Percentiles rank a stretch among this genome's conserved stretches.
These are phyloP conservation scores for Kockiozyma suomiensis DNA, from an alignment of 805 yeast genomes.

Conservation along the genomic window DNA sequence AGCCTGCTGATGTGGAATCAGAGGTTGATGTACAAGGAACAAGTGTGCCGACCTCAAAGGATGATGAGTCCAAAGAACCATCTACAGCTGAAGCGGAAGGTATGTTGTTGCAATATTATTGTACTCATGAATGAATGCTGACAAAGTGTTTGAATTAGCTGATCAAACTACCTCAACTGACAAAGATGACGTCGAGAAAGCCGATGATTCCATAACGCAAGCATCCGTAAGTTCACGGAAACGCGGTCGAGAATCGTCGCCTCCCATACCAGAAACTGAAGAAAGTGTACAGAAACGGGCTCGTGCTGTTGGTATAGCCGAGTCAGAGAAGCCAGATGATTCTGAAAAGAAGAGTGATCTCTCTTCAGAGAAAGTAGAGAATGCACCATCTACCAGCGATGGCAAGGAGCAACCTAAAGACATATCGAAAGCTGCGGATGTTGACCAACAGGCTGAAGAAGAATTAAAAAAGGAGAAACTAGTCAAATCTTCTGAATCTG, in stretches of 20 bases:
- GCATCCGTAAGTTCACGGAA: neutral
- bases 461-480: neutral
- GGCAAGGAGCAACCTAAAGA: conserved; percentile 1
- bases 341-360: neutral
- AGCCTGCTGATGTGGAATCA: neutral
- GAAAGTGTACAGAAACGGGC: neutral
- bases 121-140: neutral
- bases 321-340: neutral
- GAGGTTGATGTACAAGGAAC: neutral
- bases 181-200: neutral
- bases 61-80: too few relatives aligned
- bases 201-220: neutral
- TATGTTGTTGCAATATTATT: neutral
- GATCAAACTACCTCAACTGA: neutral
- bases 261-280: neutral
- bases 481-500: neutral
- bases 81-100: neutral
- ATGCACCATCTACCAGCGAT: neutral
- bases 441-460: neutral
- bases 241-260: conserved; percentile 6
- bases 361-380: neutral
- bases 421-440: neutral
- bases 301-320: neutral
- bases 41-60: too few relatives aligned
- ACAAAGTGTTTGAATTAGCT: too few relatives aligned